phyloP scores from a whole-genome alignment of 371 early-diverging fungal genomes.

The Haplosporangium sp. region DNA sequence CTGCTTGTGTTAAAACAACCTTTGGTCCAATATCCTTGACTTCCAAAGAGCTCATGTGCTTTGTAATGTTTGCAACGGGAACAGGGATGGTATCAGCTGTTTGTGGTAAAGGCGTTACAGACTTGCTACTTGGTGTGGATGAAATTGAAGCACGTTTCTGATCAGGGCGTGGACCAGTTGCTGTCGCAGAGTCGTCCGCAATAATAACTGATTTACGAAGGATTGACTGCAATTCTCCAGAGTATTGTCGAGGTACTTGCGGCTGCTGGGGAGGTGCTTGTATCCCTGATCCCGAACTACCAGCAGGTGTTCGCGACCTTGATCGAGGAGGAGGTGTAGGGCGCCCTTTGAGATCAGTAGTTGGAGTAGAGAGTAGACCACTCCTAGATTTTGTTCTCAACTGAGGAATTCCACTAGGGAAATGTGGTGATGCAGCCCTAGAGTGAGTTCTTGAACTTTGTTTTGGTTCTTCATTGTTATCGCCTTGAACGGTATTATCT shows the following conservation, averaged over 20 bases:
- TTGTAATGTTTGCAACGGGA: conserved; percentile 50
- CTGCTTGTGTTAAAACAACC: conserved; percentile 15
- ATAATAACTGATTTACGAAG: conserved; percentile 21
- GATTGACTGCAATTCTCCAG: conserved; percentile 31
- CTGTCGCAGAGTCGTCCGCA: conserved; percentile 21
- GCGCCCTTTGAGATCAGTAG: conserved; percentile 17
- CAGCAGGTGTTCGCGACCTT: conserved; percentile 38
- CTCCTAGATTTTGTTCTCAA: conserved; percentile 32
- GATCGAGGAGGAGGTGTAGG: conserved; percentile 37
- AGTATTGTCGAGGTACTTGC: conserved; percentile 39
- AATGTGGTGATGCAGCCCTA: conserved; percentile 32
- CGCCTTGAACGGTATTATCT: conserved; percentile 2
- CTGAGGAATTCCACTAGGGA: conserved; percentile 24
- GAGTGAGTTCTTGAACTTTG: conserved; percentile 13
- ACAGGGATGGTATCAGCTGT: conserved; percentile 24
- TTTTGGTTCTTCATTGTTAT: conserved; percentile 8
- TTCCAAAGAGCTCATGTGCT: conserved; percentile 44
- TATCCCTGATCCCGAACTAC: conserved; percentile 17
- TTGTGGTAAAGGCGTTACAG: conserved; percentile 13
- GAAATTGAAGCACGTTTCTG: conserved; percentile 17
- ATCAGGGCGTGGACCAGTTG: conserved; percentile 23
- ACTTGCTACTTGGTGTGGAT: conserved; percentile 32
- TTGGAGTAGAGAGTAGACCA: conserved; percentile 26
- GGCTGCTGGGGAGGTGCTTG: conserved; percentile 27
- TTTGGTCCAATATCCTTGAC: conserved; percentile 33